These are phyloP conservation scores for Endothia cerciana DNA, from an alignment of 2,329 filamentous ascomycete species.

Conservation along the genomic window DNA sequence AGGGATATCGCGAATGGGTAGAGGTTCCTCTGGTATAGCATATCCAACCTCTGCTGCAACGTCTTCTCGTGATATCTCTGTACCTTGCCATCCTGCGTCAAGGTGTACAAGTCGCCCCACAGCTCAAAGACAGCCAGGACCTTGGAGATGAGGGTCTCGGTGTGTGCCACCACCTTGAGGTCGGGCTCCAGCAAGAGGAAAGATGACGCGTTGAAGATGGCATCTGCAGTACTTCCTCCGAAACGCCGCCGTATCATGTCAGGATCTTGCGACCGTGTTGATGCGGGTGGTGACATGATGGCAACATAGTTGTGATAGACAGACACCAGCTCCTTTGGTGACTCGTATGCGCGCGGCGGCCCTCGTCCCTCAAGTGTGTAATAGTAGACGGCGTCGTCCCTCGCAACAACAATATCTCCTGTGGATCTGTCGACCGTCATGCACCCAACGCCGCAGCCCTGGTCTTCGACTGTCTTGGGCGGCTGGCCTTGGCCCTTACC, in stretches of 20 bases:
- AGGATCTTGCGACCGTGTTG: slow-evolving; percentile 56
- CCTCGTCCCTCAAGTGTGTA: slow-evolving; percentile 86
- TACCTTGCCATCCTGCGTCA: slow-evolving; percentile 90
- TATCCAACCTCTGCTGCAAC: slow-evolving; percentile 87
- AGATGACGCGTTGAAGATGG: slow-evolving; percentile 82
- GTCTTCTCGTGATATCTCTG: slow-evolving; percentile 86
- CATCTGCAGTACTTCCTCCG: slow-evolving; percentile 72
- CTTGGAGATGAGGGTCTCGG: slow-evolving; percentile 80
- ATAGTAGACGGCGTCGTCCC: slow-evolving; percentile 94
- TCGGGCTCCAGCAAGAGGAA: slow-evolving; percentile 93
- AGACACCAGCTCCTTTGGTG: slow-evolving; percentile 80
- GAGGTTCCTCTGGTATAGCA: slow-evolving; percentile 91
- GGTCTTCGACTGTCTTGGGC: slow-evolving; percentile 84
- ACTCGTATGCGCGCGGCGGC: slow-evolving; percentile 88
- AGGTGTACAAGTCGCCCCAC: slow-evolving; percentile 90
- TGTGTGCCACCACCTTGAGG: slow-evolving; percentile 85
- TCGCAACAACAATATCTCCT: slow-evolving; percentile 86
- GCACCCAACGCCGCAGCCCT: slow-evolving; percentile 89
- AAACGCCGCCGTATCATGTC: slow-evolving; percentile 72
- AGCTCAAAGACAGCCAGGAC: slow-evolving; percentile 81
- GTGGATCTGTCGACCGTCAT: slow-evolving; percentile 84
- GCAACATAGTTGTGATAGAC: slow-evolving; percentile 86
- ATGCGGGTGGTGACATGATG: slow-evolving; percentile 75
- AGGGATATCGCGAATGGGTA: slow-evolving; percentile 91
- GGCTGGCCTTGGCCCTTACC: slow-evolving; percentile 89